phyloP scores from a whole-genome alignment of 2,329 filamentous ascomycete genomes.

The Diatrype stigma region DNA sequence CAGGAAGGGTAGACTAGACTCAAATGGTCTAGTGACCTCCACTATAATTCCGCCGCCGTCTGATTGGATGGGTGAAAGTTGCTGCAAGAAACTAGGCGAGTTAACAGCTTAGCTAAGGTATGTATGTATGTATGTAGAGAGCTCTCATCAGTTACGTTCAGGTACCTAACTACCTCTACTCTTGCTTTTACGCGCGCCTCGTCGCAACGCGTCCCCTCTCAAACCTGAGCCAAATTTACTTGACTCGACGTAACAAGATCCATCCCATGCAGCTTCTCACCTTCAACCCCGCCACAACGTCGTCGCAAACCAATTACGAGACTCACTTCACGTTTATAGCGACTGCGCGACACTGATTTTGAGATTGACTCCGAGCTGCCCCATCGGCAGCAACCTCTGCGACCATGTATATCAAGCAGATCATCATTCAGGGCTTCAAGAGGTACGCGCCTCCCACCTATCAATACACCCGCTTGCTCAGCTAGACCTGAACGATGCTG shows the following conservation, averaged over 20 bases:
- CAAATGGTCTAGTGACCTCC: neutral
- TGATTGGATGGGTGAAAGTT: no score
- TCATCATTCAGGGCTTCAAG: conserved; percentile 99
- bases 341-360: conserved; percentile 19
- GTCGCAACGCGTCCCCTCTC: neutral
- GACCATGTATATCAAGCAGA: conserved; percentile 98
- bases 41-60: neutral
- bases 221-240: neutral
- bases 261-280: conserved; percentile 7
- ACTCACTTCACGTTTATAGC: conserved; percentile 5
- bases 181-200: neutral
- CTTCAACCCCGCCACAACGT: conserved; percentile 2
- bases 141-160: no score
- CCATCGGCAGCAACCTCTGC: conserved; percentile 28
- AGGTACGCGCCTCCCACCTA: conserved; percentile 54
- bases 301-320: conserved; percentile 14
- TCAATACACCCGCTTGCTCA: conserved; percentile 12
- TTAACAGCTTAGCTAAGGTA: neutral
- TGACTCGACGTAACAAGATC: conserved; percentile 20
- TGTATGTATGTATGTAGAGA: neutral
- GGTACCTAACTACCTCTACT: no score
- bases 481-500: no score
- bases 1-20: no score
- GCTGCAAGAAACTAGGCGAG: no score
- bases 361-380: conserved; percentile 26